A percentile compares a stretch with the other conserved stretches of the same genome.
phyloP scores from a whole-genome alignment of 371 early-diverging fungal genomes.

The Vairimorpha ceranae region DNA sequence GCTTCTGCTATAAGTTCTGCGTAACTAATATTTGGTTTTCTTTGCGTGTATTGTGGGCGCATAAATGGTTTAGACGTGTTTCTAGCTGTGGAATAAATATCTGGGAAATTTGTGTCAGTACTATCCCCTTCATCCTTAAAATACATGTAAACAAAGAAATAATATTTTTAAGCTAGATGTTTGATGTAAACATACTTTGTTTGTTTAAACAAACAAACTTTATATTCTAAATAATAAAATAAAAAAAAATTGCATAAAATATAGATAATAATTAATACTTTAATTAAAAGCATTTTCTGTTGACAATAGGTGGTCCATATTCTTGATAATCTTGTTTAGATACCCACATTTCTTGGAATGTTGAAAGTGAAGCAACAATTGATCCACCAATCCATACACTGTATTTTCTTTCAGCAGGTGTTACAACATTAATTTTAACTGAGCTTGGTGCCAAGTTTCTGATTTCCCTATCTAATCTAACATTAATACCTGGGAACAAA shows the following conservation, averaged over 20 bases:
- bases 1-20: constrained; percentile 62
- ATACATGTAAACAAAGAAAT: constrained; percentile 46
- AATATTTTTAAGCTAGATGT: constrained; percentile 4
- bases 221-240: neutral
- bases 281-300: constrained; percentile 64
- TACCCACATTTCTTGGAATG: constrained; percentile 96
- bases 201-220: constrained; percentile 11
- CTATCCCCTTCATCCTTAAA: constrained; percentile 22
- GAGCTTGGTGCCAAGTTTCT: constrained; percentile 87
- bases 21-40: constrained; percentile 60
- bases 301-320: constrained; percentile 61
- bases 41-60: neutral
- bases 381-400: constrained; percentile 99
- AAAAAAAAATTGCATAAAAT: neutral
- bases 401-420: constrained; percentile 99
- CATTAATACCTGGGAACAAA: constrained; percentile 67
- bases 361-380: constrained; percentile 93
- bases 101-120: constrained; percentile 6
- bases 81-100: neutral
- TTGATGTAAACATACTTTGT: neutral
- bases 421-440: constrained; percentile 98
- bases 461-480: constrained; percentile 90
- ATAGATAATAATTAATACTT: neutral
- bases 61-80: neutral
- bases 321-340: constrained; percentile 89